Evolutionary conservation across 768 basidiomycete genomes (phyloP).

Genomic region (Hygrocybe punicea): DNA sequence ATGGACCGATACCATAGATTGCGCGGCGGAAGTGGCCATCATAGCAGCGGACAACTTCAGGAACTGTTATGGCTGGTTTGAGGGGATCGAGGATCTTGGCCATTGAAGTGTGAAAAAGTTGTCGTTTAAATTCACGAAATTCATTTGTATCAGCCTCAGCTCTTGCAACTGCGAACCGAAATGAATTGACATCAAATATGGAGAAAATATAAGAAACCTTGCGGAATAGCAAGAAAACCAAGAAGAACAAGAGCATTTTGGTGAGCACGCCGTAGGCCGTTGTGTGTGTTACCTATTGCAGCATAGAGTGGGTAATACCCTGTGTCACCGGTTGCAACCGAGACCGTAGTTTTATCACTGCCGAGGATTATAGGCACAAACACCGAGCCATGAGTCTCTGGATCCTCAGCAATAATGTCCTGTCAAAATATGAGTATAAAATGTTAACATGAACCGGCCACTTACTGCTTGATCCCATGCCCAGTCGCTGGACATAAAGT

Average conservation of each 20-base stretch:
- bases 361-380: conserved; percentile 33
- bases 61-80: conserved; percentile 21
- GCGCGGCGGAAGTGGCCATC: conserved; percentile 30
- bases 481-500: conserved; percentile 43
- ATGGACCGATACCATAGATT: conserved; percentile 34
- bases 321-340: conserved; percentile 37
- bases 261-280: conserved; percentile 29
- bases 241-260: conserved; percentile 26
- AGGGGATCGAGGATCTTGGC: conserved; percentile 21
- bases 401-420: conserved; percentile 26
- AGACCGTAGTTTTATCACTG: conserved; percentile 44
- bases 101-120: conserved; percentile 32
- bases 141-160: conserved; percentile 11
- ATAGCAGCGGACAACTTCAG: conserved; percentile 20
- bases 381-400: conserved; percentile 28
- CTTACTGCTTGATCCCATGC: conserved; percentile 34
- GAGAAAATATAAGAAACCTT: too few relatives aligned
- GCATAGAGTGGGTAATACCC: conserved; percentile 38
- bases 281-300: conserved; percentile 27
- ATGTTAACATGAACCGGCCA: conserved; percentile 5
- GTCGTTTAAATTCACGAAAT: conserved; percentile 26
- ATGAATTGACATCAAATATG: too few relatives aligned
- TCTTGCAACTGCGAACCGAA: neutral
- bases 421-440: conserved; percentile 11
- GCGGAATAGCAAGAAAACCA: conserved; percentile 36